Conservation (phyloP, 306 rosid species). For the Datisca glomerata region DNA sequence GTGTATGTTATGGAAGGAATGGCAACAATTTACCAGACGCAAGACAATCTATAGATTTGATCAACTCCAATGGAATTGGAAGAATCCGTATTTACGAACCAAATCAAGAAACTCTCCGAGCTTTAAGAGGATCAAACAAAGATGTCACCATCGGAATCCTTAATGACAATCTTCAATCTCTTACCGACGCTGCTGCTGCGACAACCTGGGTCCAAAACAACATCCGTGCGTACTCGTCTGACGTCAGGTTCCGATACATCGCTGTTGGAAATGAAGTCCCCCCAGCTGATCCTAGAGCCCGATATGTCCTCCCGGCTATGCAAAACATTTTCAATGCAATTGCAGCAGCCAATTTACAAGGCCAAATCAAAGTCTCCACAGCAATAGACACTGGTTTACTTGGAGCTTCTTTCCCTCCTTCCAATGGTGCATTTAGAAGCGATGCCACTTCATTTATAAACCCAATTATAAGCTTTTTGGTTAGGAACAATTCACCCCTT, state of each 20-base stretch:
- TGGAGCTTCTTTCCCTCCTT: constrained; percentile 29
- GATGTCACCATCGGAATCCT: constrained; percentile 22
- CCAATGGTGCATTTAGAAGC: constrained; percentile 18
- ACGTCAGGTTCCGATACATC: constrained; percentile 41
- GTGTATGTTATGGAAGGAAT: background rate
- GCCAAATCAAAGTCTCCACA: constrained; percentile 33
- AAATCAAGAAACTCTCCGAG: constrained; percentile 10
- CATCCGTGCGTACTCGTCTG: constrained; percentile 9
- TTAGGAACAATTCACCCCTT: constrained; percentile 30
- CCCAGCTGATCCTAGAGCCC: constrained; percentile 8
- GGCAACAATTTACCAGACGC: constrained; percentile 14
- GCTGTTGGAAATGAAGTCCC: constrained; percentile 40
- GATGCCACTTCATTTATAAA: constrained; percentile 5
- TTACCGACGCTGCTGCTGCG: constrained; percentile 12
- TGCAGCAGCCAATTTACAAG: constrained; percentile 11
- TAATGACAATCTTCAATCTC: constrained; percentile 3
- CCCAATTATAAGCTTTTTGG: constrained; percentile 25
- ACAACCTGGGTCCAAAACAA: constrained; percentile 28
- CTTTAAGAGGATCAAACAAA: constrained; percentile 29
- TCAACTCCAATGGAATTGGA: constrained; percentile 11
- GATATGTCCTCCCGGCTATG: constrained; percentile 28
- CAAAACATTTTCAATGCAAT: constrained; percentile 30
- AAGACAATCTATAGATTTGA: constrained; percentile 17
- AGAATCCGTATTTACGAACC: constrained; percentile 22
- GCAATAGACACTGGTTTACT: constrained; percentile 16